phyloP scores from a whole-genome alignment of 2,329 filamentous ascomycete genomes.

The Didymellaceae sp. region DNA sequence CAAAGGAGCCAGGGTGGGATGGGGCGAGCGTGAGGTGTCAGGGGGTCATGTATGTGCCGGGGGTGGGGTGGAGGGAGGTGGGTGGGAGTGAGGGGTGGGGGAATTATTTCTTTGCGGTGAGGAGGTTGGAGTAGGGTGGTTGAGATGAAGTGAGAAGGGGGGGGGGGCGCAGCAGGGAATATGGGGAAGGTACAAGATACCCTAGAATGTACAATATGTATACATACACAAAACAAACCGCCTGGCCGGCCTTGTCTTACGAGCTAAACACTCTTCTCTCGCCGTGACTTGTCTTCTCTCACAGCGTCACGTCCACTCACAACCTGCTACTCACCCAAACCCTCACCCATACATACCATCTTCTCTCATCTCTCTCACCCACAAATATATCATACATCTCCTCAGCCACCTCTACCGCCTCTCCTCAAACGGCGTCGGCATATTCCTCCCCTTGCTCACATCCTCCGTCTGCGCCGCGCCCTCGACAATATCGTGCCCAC shows the following conservation, averaged over 20 bases:
- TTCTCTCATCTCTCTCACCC: not conserved
- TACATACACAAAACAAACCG: no score
- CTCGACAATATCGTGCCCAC: constrained; percentile 38
- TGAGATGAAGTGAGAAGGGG: not conserved
- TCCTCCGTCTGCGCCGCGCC: not conserved
- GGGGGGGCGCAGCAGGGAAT: not conserved
- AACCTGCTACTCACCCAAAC: not conserved
- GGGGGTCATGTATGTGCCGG: constrained; percentile 90
- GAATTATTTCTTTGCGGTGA: constrained; percentile 95
- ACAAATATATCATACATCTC: no score
- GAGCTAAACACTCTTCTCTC: no score
- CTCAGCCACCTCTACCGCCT: constrained; percentile 1
- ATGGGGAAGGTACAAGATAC: constrained; percentile 30
- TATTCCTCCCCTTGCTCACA: constrained; percentile 19
- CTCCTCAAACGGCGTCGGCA: constrained; percentile 38
- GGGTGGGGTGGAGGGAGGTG: constrained; percentile 86
- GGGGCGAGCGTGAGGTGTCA: constrained; percentile 65
- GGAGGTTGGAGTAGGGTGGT: constrained; percentile 39
- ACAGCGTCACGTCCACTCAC: not conserved
- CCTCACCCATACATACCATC: no score
- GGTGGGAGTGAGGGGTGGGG: constrained; percentile 81
- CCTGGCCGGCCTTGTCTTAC: no score
- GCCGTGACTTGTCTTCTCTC: not conserved
- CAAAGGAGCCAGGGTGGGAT: constrained; percentile 48
- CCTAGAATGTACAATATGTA: constrained; percentile 30